phyloP scores from a whole-genome alignment of 192 early-diverging fungal genomes.

The Coemansia sp. region DNA sequence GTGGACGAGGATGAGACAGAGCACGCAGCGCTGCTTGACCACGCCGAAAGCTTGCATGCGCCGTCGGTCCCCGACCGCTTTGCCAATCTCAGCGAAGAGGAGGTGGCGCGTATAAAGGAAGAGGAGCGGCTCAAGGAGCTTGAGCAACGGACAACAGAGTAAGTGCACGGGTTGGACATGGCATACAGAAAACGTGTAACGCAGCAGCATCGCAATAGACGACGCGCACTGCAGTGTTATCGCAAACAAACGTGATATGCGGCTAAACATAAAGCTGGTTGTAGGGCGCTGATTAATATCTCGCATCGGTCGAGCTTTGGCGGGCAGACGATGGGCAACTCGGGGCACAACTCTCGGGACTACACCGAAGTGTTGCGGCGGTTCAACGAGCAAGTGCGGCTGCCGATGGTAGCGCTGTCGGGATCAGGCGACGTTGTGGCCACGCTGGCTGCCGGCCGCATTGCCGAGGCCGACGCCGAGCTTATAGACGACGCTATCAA shows the following conservation, averaged over 20 bases:
- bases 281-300: slow-evolving; percentile 50
- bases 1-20: slow-evolving; percentile 41
- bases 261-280: neutral
- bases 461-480: slow-evolving; percentile 13
- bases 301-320: slow-evolving; percentile 29
- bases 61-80: slow-evolving; percentile 37
- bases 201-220: neutral
- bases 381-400: slow-evolving; percentile 48
- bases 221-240: neutral
- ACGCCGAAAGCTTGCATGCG: slow-evolving; percentile 7
- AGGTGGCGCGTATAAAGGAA: slow-evolving; percentile 29
- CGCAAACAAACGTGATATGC: neutral
- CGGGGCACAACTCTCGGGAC: slow-evolving; percentile 33
- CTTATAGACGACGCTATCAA: slow-evolving; percentile 29
- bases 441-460: slow-evolving; percentile 23
- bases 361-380: slow-evolving; percentile 37
- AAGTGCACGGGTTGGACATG: slow-evolving; percentile 6
- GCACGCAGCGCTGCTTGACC: slow-evolving; percentile 34
- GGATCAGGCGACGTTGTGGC: slow-evolving; percentile 17
- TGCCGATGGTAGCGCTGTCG: slow-evolving; percentile 35
- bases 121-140: slow-evolving; percentile 44
- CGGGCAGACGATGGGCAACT: slow-evolving; percentile 23
- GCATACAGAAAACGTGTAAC: neutral
- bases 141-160: slow-evolving; percentile 45
- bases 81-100: slow-evolving; percentile 37